Evolutionary conservation across 2,329 filamentous ascomycete genomes (phyloP).

Genomic region (Amphichorda felina): DNA sequence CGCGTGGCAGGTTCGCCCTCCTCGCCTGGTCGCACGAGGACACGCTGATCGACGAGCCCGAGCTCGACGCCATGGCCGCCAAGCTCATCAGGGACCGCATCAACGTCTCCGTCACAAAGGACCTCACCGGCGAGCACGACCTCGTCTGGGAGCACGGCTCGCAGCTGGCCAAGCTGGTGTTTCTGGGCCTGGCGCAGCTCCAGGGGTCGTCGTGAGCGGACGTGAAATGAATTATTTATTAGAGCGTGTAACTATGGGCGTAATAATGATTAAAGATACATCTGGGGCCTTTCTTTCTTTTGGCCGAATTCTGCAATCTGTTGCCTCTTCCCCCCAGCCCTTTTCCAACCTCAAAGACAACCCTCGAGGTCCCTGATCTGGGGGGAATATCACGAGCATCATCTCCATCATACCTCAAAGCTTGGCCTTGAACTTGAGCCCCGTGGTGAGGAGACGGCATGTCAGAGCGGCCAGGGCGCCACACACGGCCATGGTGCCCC

Average conservation of each 20-base stretch:
- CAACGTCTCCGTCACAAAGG: conserved; percentile 16
- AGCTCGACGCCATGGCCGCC: conserved; percentile 43
- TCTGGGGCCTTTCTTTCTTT: too few species aligned
- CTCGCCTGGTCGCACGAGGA: conserved; percentile 35
- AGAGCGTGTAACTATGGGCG: too few species aligned
- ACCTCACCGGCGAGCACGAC: conserved; percentile 49
- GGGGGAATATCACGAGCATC: too few species aligned
- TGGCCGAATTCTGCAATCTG: too few species aligned
- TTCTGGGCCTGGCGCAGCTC: neutral
- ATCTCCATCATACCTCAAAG: conserved; percentile 11
- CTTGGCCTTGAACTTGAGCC: conserved; percentile 21
- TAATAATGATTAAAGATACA: too few species aligned
- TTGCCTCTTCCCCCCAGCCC: too few species aligned
- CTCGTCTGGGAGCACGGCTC: conserved; percentile 49
- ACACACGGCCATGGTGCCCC: conserved; percentile 24
- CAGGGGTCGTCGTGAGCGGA: too few species aligned
- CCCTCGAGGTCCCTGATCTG: too few species aligned
- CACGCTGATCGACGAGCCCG: conserved; percentile 39
- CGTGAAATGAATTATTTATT: too few species aligned
- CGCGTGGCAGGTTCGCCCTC: conserved; percentile 18
- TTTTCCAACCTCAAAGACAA: too few species aligned
- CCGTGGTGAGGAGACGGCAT: conserved; percentile 21
- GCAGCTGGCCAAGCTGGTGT: conserved; percentile 38
- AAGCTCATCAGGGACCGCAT: conserved; percentile 28
- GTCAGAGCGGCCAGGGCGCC: conserved; percentile 18